Evolutionary conservation across 306 rosid species (phyloP).

Genomic region (Castanea mollissima): DNA sequence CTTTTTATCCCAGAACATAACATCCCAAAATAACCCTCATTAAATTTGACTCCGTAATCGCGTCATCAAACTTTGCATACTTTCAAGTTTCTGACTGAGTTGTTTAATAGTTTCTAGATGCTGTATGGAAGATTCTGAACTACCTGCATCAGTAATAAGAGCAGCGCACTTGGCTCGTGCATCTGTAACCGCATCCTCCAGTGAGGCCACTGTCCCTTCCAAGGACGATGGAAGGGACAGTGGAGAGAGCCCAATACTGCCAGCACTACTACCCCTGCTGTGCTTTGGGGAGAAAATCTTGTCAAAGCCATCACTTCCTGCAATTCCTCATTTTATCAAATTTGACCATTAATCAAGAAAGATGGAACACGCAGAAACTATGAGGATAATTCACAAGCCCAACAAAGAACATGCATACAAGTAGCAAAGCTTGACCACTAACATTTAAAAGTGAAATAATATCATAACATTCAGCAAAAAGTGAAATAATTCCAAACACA

Average conservation of each 20-base stretch:
- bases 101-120: slow-evolving; percentile 48
- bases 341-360: not conserved
- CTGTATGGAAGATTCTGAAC: slow-evolving; percentile 48
- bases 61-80: slow-evolving; percentile 60
- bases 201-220: slow-evolving; percentile 63
- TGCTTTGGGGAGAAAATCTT: slow-evolving; percentile 66
- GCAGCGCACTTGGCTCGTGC: slow-evolving; percentile 59
- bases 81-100: slow-evolving; percentile 64
- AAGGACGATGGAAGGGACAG: slow-evolving; percentile 34
- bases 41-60: slow-evolving; percentile 61
- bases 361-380: not conserved
- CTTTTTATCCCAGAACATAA: slow-evolving; percentile 21
- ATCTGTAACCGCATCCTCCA: slow-evolving; percentile 65
- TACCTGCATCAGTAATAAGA: slow-evolving; percentile 38
- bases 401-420: not conserved
- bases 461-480: too few relatives aligned
- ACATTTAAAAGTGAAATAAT: not conserved
- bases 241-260: slow-evolving; percentile 52
- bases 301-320: slow-evolving; percentile 92
- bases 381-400: not conserved
- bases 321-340: slow-evolving; percentile 24
- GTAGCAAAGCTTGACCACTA: not conserved
- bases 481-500: too few relatives aligned
- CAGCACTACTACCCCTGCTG: slow-evolving; percentile 48
- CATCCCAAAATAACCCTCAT: slow-evolving; percentile 10